Percentiles rank a stretch among this genome's conserved stretches.
Evolutionary conservation across 2,329 filamentous ascomycete genomes (phyloP).

Genomic region (Phoma herbarum): DNA sequence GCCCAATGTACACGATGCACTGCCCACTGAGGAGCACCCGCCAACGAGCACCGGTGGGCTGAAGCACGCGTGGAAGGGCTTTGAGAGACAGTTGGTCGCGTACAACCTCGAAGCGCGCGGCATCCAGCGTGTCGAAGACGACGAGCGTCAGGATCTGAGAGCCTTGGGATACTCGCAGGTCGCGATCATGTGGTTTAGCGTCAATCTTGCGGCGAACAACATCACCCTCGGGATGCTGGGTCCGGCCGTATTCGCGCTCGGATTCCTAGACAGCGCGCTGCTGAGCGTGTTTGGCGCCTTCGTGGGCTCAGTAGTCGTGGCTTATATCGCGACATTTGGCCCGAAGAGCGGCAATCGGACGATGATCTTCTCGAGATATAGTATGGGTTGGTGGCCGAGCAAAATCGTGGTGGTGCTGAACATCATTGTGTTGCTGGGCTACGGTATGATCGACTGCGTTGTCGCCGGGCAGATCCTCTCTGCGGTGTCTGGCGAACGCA

Average conservation of each 20-base stretch:
- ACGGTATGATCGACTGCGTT: slow-evolving; percentile 70
- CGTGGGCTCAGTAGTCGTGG: slow-evolving; percentile 63
- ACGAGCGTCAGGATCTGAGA: slow-evolving; percentile 63
- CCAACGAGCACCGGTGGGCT: slow-evolving; percentile 21
- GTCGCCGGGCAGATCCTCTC: slow-evolving; percentile 74
- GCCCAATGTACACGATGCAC: slow-evolving; percentile 29
- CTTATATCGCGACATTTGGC: slow-evolving; percentile 70
- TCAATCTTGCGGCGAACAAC: slow-evolving; percentile 71
- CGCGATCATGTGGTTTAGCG: slow-evolving; percentile 67
- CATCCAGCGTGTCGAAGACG: slow-evolving; percentile 64
- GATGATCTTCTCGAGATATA: slow-evolving; percentile 66
- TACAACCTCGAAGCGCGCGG: slow-evolving; percentile 69
- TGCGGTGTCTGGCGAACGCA: slow-evolving; percentile 66
- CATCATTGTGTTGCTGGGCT: slow-evolving; percentile 69
- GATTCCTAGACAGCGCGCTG: slow-evolving; percentile 65
- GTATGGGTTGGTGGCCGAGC: slow-evolving; percentile 72
- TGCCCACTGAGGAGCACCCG: slow-evolving; percentile 30
- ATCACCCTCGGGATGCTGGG: slow-evolving; percentile 71
- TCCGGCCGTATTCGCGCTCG: slow-evolving; percentile 65
- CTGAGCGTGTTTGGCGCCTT: slow-evolving; percentile 67
- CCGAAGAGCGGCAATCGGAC: slow-evolving; percentile 69
- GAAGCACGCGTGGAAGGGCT: slow-evolving; percentile 37
- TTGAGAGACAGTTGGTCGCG: slow-evolving; percentile 55
- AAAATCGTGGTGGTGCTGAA: slow-evolving; percentile 71
- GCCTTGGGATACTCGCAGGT: slow-evolving; percentile 65